Percentiles rank a stretch among this genome's conserved stretches.
phyloP scores from a whole-genome alignment of 768 basidiomycete genomes.

The Roridomyces roridus region DNA sequence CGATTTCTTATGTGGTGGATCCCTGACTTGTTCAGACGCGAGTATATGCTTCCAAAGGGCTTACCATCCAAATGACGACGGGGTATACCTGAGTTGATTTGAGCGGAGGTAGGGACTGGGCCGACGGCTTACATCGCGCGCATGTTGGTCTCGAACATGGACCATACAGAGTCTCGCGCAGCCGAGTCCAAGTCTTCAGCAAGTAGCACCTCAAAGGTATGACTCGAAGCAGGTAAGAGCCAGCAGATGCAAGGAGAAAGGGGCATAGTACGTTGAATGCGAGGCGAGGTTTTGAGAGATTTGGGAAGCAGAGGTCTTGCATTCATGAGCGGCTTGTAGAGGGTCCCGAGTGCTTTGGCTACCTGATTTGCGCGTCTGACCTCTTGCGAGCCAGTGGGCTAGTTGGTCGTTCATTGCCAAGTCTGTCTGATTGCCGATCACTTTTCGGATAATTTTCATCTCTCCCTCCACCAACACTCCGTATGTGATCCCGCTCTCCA shows the following conservation, averaged over 20 bases:
- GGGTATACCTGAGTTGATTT: constrained; percentile 36
- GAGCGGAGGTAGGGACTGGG: not conserved
- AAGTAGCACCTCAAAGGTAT: constrained; percentile 19
- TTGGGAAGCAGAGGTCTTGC: constrained; percentile 22
- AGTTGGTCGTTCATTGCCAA: not conserved
- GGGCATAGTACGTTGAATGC: constrained; percentile 10
- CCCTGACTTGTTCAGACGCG: no score
- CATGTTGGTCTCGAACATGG: constrained; percentile 66
- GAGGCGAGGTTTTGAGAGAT: constrained; percentile 12
- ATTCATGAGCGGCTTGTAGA: not conserved
- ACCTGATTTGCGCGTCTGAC: constrained; percentile 43
- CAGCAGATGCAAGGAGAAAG: not conserved
- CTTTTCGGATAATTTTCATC: not conserved
- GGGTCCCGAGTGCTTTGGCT: not conserved
- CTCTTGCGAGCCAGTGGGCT: constrained; percentile 9
- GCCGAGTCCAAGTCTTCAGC: constrained; percentile 40
- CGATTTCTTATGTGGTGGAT: constrained; percentile 53
- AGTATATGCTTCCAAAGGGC: no score
- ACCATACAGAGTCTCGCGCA: constrained; percentile 57
- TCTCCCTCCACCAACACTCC: not conserved
- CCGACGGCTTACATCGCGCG: constrained; percentile 40
- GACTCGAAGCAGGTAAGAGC: constrained; percentile 20
- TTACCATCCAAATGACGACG: constrained; percentile 75
- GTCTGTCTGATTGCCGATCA: no score
- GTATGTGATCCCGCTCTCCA: not conserved